Evolutionary conservation across 164 flowering plant genomes (phyloP), one percentile per base, ranked within the genome.

Genomic region (Chimonanthus praecox): DNA sequence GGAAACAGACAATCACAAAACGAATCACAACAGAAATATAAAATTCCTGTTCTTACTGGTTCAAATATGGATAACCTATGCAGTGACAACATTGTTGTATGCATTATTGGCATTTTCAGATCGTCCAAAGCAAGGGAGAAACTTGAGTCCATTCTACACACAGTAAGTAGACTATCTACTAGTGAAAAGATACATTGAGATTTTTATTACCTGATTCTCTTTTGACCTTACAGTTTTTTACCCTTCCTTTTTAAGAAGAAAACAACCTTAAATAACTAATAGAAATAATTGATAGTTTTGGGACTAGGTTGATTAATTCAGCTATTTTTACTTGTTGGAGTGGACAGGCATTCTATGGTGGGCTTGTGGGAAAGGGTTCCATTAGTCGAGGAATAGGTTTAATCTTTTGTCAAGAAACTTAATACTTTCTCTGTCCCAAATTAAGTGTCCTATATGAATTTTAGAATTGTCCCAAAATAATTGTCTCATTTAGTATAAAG

Each of bases 91-190:
- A 86, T 80, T 60, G 92, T 94, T 20, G 90, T 94, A 18, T 94
- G 99, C 78, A 76, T 92, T 18, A 89, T 94, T 64, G 99, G 99
- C 67, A 92, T 76, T 67, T 92, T 86, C 85, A 86, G 87, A 81
- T 92, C 97, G 43, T 78, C 91, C 15, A 87, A 73, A 76, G 86
- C 85, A 64, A 88, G 74, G 82, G 88, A 88, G 70, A 88, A 83
- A 82, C 83, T 94, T 13, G 88, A 88, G 67, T 79, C 88, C 44
- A 82, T 92, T 69, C 64, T 94, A 58, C 77, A 79, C 68, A 58
- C 62, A 76, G 99, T 94, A 70, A 83, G 94, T 82, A 33, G 21
- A 43, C n/a, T 47, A 44, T 43, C 3, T n/a, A 13, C 11, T 47
- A 47, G 11, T 0, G 16, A 54, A 54, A 13, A 54, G n/a, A n/a